Conservation (phyloP, 352 stramenopile species). For the Saprolegnia parasitica region DNA sequence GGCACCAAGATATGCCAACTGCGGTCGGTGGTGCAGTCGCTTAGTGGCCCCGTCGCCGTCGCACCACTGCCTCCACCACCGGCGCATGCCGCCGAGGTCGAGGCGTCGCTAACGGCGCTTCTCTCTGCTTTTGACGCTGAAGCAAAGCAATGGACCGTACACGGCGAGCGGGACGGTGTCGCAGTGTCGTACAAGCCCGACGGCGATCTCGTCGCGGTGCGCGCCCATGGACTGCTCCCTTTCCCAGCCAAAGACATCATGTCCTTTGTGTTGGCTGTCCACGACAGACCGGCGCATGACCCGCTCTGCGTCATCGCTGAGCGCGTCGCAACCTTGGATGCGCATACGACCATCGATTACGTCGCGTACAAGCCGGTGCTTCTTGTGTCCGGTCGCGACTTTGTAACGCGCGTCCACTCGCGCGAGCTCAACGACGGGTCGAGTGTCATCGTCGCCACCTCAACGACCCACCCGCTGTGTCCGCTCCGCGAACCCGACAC, state of each 20-base stretch:
- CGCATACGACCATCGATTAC: constrained; percentile 62
- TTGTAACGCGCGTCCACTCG: constrained; percentile 68
- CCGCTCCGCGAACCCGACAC: constrained; percentile 66
- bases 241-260: constrained; percentile 52
- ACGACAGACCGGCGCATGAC: constrained; percentile 52
- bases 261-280: constrained; percentile 47
- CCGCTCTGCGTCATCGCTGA: constrained; percentile 46
- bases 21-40: background rate
- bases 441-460: constrained; percentile 64
- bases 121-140: constrained; percentile 53
- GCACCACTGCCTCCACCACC: background rate
- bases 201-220: constrained; percentile 55
- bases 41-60: background rate
- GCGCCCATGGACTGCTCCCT: constrained; percentile 47
- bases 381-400: constrained; percentile 65
- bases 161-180: constrained; percentile 64
- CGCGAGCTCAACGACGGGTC: constrained; percentile 54
- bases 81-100: constrained; percentile 31
- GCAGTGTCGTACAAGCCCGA: constrained; percentile 65
- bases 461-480: constrained; percentile 51
- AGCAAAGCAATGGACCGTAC: constrained; percentile 64
- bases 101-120: constrained; percentile 52
- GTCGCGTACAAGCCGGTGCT: constrained; percentile 79
- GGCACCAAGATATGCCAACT: background rate
- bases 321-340: constrained; percentile 43